Evolutionary conservation across 2,329 filamentous ascomycete species (phyloP).

Genomic region (Epichloe baconii): DNA sequence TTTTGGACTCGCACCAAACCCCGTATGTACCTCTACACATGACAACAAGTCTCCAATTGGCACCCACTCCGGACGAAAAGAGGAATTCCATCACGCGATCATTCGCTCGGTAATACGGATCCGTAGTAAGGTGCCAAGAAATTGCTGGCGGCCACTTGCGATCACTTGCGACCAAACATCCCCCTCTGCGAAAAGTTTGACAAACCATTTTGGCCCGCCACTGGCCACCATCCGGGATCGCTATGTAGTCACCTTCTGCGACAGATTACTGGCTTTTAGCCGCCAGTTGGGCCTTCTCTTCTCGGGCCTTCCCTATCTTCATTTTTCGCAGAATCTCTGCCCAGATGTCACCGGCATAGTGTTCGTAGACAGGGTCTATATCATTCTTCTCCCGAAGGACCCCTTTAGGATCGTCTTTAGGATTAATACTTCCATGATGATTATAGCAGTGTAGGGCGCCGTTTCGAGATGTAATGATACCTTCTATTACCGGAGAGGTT

Average conservation of each 20-base stretch:
- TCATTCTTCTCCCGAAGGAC: too few species aligned
- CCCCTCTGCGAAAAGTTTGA: neutral
- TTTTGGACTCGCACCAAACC: neutral
- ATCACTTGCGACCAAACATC: too few species aligned
- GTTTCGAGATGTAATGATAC: too few species aligned
- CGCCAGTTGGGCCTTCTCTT: too few species aligned
- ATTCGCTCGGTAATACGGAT: neutral
- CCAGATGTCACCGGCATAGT: too few species aligned
- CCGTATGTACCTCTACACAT: neutral
- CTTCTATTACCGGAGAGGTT: too few species aligned
- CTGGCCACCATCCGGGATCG: too few species aligned
- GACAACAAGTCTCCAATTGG: neutral
- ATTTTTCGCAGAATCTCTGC: fast-evolving
- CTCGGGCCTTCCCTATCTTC: too few species aligned
- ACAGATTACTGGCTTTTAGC: neutral
- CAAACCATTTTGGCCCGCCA: neutral
- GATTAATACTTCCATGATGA: too few species aligned
- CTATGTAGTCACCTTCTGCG: neutral
- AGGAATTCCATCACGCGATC: neutral
- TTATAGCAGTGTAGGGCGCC: too few species aligned
- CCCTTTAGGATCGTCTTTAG: too few species aligned
- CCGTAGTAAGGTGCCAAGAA: neutral
- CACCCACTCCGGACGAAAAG: neutral
- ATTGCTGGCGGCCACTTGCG: too few species aligned
- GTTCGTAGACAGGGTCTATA: fast-evolving